Evolutionary conservation across 2,329 filamentous ascomycete species (phyloP), one percentile per base, ranked within the genome.

Genomic region (Lasiodiplodia citricola): DNA sequence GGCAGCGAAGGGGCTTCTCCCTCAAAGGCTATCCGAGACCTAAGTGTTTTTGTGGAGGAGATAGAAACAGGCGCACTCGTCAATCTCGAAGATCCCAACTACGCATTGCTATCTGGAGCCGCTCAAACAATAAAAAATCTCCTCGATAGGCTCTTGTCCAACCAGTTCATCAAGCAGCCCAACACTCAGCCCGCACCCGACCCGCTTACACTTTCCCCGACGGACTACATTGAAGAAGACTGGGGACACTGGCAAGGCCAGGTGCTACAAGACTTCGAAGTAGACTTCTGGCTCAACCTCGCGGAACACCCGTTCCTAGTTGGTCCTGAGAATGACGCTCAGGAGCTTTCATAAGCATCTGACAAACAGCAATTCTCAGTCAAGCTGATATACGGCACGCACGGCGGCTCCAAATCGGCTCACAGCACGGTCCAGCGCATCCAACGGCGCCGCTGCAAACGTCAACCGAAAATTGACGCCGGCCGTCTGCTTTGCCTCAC

Each of bases 41-140:
- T 79, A 2, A 74, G 72, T 25, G 74, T 79, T 5, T 67, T 79
- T 2, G 77, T 78, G 1, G 77, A 74, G 11, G 74, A 79, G 51
- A 69, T 78, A 4, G 73, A 78, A 21, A 73, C 71, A 10, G 78
- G 77, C 25, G 74, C 74, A 5, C 28, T 65, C 8, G 23, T 54
- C 8, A 23, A 54, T n/a, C 16, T 38, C 18, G 44, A 54, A n/a
- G 60, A 65, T 14, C 60, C 60, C 18, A 65, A 65, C 25, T 65
- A 51, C 23, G 60, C 60, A 35, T 38, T 65, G 44, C 44, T 65
- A 13, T 21, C 60, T 23, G 37, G 60, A 21, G 60, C 60, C 38
- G n/a, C 60, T 4, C 60, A 52, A 38, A 65, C 60, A 7, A 65
- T 65, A 21, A 54, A 65, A 16, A 51, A 47, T 41, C n/a, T 65